phyloP scores from a whole-genome alignment of 2,329 filamentous ascomycete species.

The Amauroascus verrucosus region DNA sequence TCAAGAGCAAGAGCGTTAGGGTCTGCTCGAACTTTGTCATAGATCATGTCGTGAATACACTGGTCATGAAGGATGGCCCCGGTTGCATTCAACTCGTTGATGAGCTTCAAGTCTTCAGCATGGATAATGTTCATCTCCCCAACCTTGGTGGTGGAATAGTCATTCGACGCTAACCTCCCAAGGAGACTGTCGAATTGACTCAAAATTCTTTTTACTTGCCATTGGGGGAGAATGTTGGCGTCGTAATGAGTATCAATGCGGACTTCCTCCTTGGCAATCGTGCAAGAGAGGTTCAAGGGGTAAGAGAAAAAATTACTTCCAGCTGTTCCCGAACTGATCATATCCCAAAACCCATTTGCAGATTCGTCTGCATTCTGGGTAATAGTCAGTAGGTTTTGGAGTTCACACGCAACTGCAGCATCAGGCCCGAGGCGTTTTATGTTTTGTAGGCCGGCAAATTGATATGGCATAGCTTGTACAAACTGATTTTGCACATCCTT shows the following conservation, averaged over 20 bases:
- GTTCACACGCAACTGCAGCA: conserved; percentile 30
- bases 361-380: conserved; percentile 19
- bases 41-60: conserved; percentile 20
- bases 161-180: conserved; percentile 6
- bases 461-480: conserved; percentile 46
- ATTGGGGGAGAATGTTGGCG: conserved; percentile 13
- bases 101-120: conserved; percentile 4
- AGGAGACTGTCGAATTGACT: conserved; percentile 17
- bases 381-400: conserved; percentile 33
- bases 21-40: conserved; percentile 10
- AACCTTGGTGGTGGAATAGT: conserved; percentile 8
- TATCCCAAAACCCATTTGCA: conserved; percentile 15
- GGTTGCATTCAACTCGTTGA: conserved; percentile 9
- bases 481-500: conserved; percentile 45
- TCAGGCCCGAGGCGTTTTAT: conserved; percentile 42
- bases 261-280: conserved; percentile 9
- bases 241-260: conserved; percentile 17
- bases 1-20: conserved; percentile 19
- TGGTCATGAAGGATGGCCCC: conserved; percentile 17
- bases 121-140: conserved; percentile 13
- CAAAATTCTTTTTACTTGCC: conserved; percentile 17
- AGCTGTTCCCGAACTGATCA: conserved; percentile 8
- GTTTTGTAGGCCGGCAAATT: conserved; percentile 44
- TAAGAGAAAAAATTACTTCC: conserved; percentile 16
- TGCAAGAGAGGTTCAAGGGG: conserved; percentile 16